These are phyloP conservation scores for Begonia masoniana DNA, from an alignment of 306 rosid genomes.

Conservation along the genomic window DNA sequence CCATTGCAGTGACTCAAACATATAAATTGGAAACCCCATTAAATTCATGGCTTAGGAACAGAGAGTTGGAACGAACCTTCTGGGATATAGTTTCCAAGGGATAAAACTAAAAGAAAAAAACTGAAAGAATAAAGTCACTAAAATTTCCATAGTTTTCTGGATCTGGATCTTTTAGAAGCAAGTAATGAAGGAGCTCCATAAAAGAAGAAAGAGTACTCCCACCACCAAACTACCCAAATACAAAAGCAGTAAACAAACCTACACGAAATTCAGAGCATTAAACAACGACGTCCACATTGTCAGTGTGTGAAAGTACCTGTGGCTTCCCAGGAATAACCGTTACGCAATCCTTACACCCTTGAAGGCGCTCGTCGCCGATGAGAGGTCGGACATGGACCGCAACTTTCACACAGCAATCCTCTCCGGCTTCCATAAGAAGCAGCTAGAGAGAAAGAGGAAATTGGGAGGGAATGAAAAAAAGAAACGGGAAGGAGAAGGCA, in stretches of 20 bases:
- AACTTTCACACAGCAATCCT: conserved; percentile 88
- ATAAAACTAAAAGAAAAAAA: not conserved
- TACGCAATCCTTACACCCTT: conserved; percentile 97
- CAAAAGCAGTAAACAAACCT: not conserved
- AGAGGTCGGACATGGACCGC: conserved; percentile 95
- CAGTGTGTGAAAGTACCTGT: conserved; percentile 47
- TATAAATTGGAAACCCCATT: not conserved
- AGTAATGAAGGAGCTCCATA: not conserved
- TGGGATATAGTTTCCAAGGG: not conserved
- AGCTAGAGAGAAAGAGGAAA: conserved; percentile 2
- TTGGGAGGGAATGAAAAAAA: conserved; percentile 7
- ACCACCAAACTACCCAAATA: not conserved
- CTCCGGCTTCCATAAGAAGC: conserved; percentile 59
- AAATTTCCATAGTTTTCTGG: conserved; percentile 6
- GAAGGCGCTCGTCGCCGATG: conserved; percentile 80
- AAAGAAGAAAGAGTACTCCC: not conserved
- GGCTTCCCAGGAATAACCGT: conserved; percentile 82
- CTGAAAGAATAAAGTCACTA: not conserved
- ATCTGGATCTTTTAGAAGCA: conserved; percentile 29
- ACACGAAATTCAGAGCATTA: conserved; percentile 2
- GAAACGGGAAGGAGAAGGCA: not conserved
- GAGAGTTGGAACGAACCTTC: not conserved
- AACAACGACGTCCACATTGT: conserved; percentile 12
- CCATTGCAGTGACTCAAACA: not conserved
- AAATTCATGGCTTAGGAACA: not conserved